These are phyloP conservation scores for Penicillium simplicissimum DNA, from an alignment of 495 filamentous ascomycete genomes.

Conservation along the genomic window DNA sequence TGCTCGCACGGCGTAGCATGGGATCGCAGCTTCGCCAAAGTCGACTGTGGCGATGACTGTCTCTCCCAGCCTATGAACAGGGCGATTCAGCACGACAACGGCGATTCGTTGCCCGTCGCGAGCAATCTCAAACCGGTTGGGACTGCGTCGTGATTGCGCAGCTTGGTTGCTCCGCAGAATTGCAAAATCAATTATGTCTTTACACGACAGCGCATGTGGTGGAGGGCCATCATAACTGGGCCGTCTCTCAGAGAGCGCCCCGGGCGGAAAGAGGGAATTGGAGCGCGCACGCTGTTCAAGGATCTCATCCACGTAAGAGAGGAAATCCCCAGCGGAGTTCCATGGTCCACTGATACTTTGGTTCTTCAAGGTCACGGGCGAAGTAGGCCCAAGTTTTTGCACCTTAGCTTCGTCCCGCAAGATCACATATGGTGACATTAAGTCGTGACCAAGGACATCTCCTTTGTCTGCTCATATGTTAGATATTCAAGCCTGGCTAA, in stretches of 20 bases:
- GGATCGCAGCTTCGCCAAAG: constrained; percentile 69
- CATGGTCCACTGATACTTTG: constrained; percentile 44
- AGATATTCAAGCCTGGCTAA: constrained; percentile 22
- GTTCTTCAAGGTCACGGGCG: constrained; percentile 28
- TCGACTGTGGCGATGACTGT: constrained; percentile 79
- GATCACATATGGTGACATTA: constrained; percentile 91
- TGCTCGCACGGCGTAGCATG: constrained; percentile 76
- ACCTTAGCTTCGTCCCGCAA: constrained; percentile 77
- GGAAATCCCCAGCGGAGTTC: constrained; percentile 60
- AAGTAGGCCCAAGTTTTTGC: constrained; percentile 33
- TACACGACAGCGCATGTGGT: constrained; percentile 54
- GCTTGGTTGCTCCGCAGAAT: constrained; percentile 76
- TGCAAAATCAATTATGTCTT: constrained; percentile 87
- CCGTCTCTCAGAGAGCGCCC: constrained; percentile 63
- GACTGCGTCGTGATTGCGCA: constrained; percentile 59
- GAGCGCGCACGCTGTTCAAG: constrained; percentile 59
- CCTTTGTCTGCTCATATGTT: constrained; percentile 52
- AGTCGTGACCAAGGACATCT: constrained; percentile 75
- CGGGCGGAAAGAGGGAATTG: constrained; percentile 58
- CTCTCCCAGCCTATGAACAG: constrained; percentile 89
- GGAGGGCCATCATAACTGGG: constrained; percentile 46
- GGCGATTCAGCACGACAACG: constrained; percentile 83
- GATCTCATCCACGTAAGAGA: constrained; percentile 79
- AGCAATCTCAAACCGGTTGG: constrained; percentile 92
- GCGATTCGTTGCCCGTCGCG: constrained; percentile 83